phyloP scores from a whole-genome alignment of 352 stramenopile species.

The Phytophthora colocasiae region DNA sequence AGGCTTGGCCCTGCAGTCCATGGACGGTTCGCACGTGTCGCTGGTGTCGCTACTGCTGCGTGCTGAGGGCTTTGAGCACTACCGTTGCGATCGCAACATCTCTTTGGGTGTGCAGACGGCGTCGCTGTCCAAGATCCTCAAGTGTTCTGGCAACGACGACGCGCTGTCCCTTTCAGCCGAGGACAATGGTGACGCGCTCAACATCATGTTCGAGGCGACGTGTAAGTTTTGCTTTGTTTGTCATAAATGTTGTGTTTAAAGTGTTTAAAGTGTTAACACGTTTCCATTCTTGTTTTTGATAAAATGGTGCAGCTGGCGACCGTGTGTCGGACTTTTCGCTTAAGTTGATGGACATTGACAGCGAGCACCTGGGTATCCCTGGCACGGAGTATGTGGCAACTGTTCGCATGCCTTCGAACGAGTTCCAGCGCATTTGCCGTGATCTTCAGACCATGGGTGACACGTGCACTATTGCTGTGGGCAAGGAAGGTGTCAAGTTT shows the following conservation, averaged over 20 bases:
- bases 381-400: conserved; percentile 98
- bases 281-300: conserved; percentile 3
- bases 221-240: conserved; percentile 56
- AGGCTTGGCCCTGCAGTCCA: conserved; percentile 95
- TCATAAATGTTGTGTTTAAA: no score
- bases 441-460: conserved; percentile 99
- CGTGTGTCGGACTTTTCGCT: conserved; percentile 97
- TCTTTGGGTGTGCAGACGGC: conserved; percentile 97
- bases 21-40: conserved; percentile 99
- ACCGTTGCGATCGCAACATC: conserved; percentile 98
- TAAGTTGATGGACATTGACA: conserved; percentile 99
- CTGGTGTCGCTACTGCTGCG: conserved; percentile 96
- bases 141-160: conserved; percentile 99
- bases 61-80: conserved; percentile 97
- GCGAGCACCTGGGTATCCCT: conserved; percentile 98
- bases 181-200: conserved; percentile 96
- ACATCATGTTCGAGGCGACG: conserved; percentile 98
- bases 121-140: conserved; percentile 99
- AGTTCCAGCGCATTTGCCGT: conserved; percentile 99
- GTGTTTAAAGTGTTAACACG: neutral
- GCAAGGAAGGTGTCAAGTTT: conserved; percentile 99
- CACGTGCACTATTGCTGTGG: conserved; percentile 96
- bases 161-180: conserved; percentile 98
- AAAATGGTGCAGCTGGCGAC: conserved; percentile 72
- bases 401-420: conserved; percentile 93